These are phyloP conservation scores for Spinellus fusiger DNA, from an alignment of 192 early-diverging fungal species.

Conservation along the genomic window DNA sequence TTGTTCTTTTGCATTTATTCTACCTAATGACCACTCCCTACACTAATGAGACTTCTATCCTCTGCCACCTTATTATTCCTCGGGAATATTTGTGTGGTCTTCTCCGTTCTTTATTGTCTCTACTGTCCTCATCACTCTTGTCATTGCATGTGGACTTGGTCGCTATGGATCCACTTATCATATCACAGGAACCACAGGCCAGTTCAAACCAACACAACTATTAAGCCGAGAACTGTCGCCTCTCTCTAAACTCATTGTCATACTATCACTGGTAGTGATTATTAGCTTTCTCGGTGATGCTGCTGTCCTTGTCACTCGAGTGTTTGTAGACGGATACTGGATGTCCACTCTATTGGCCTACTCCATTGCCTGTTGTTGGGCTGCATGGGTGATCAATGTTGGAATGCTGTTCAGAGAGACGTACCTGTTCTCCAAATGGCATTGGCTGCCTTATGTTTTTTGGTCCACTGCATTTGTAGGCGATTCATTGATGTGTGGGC, in stretches of 20 bases:
- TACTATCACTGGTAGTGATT: conserved; percentile 22
- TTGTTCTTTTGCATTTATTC: neutral
- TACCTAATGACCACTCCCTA: neutral
- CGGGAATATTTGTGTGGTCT: conserved; percentile 14
- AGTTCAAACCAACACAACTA: neutral
- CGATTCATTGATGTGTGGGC: conserved; percentile 38
- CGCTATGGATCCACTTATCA: conserved; percentile 16
- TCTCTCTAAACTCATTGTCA: conserved; percentile 25
- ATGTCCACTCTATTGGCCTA: conserved; percentile 32
- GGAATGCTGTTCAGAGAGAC: conserved; percentile 31
- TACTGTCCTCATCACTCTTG: conserved; percentile 6
- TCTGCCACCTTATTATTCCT: conserved; percentile 22
- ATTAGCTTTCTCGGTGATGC: conserved; percentile 30
- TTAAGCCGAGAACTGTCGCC: conserved; percentile 9
- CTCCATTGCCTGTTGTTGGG: conserved; percentile 34
- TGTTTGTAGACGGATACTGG: conserved; percentile 31
- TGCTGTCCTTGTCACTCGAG: conserved; percentile 26
- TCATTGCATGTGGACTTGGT: conserved; percentile 4
- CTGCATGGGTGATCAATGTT: conserved; percentile 35
- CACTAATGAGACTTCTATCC: neutral
- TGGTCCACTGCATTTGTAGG: conserved; percentile 37
- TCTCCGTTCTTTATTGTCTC: conserved; percentile 21
- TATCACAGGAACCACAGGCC: neutral
- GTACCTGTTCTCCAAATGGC: conserved; percentile 33
- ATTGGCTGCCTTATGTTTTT: conserved; percentile 46